Evolutionary conservation across 1,139 yeast genomes (phyloP).

Genomic region (Candida albicans): DNA sequence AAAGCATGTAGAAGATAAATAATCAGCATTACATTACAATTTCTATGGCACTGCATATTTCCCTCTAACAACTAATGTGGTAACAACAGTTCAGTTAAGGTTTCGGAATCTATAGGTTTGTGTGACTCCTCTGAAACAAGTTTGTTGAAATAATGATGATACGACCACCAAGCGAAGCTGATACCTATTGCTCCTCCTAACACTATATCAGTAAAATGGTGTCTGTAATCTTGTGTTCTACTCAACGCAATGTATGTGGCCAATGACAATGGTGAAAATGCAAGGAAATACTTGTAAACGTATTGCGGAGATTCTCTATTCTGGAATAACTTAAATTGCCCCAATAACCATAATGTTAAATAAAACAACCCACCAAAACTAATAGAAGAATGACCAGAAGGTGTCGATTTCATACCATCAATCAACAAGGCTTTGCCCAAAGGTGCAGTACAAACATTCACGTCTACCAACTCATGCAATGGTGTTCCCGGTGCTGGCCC

Average conservation of each 20-base stretch:
- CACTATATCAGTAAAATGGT: slow-evolving; percentile 67
- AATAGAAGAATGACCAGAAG: slow-evolving; percentile 77
- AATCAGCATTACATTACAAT: not conserved
- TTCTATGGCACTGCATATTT: not conserved
- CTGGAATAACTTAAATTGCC: slow-evolving; percentile 40
- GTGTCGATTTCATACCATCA: slow-evolving; percentile 80
- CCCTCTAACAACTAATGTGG: slow-evolving; percentile 6
- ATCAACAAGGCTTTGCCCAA: slow-evolving; percentile 50
- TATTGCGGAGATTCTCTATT: slow-evolving; percentile 10
- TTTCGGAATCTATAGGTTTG: slow-evolving; percentile 14
- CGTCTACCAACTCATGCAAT: slow-evolving; percentile 35
- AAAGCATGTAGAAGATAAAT: too few relatives aligned
- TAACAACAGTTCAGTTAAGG: slow-evolving; percentile 7
- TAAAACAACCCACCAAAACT: slow-evolving; percentile 69
- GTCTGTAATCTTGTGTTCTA: slow-evolving; percentile 74
- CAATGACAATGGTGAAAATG: slow-evolving; percentile 19
- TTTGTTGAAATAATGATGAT: slow-evolving; percentile 44
- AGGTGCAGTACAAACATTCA: slow-evolving; percentile 39
- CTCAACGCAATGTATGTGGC: slow-evolving; percentile 59
- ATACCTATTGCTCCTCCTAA: slow-evolving; percentile 51
- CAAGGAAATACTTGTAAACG: slow-evolving; percentile 18
- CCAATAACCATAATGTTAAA: slow-evolving; percentile 60
- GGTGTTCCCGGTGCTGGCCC: slow-evolving; percentile 44
- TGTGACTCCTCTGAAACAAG: slow-evolving; percentile 16
- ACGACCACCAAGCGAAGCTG: slow-evolving; percentile 21